These are phyloP conservation scores for Larix kaempferi DNA, from an alignment of 75 land plant genomes.

Conservation along the genomic window DNA sequence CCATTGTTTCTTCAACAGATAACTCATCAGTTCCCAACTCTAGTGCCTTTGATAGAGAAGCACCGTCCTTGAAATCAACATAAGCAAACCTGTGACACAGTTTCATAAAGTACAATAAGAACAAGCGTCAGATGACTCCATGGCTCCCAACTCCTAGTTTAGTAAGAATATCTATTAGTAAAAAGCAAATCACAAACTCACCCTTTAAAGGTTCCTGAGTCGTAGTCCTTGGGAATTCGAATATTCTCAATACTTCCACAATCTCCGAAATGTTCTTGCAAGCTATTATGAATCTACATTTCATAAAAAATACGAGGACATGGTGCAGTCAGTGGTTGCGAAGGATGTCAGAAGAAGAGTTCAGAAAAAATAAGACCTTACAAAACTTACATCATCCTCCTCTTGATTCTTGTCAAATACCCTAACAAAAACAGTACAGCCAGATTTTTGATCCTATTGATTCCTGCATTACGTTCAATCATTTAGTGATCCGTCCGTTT, in stretches of 20 bases:
- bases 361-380: neutral
- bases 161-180: neutral
- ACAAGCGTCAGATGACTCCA: neutral
- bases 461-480: too few relatives aligned
- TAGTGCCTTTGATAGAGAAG: conserved; percentile 34
- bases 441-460: too few relatives aligned
- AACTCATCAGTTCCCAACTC: conserved; percentile 43
- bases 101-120: neutral
- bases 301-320: neutral
- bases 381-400: conserved; percentile 53
- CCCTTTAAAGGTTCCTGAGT: conserved; percentile 78
- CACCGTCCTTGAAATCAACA: conserved; percentile 31
- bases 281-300: conserved; percentile 46
- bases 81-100: conserved; percentile 43
- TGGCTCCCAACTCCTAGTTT: too few relatives aligned
- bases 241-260: conserved; percentile 69
- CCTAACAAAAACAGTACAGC: conserved; percentile 35
- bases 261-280: conserved; percentile 63
- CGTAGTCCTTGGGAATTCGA: conserved; percentile 75
- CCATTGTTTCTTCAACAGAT: conserved; percentile 44
- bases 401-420: conserved; percentile 74
- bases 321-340: neutral
- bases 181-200: conserved; percentile 17
- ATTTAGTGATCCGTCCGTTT: neutral
- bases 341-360: neutral